Evolutionary conservation across 306 rosid species (phyloP).

Genomic region (Prunus mume): DNA sequence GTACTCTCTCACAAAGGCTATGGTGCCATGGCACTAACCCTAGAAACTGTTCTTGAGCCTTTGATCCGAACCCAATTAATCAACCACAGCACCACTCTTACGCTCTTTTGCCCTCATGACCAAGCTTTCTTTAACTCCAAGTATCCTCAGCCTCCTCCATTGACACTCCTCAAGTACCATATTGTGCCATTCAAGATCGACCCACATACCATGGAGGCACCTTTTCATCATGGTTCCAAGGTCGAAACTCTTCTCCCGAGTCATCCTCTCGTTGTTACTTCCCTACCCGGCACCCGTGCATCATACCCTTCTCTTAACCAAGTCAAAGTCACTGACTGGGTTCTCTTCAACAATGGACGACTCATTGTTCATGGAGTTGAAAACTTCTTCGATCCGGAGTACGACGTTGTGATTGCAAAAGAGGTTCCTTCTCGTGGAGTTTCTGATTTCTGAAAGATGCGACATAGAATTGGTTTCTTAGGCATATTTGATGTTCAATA

Average conservation of each 20-base stretch:
- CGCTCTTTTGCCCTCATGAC: not conserved
- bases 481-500: too few species aligned
- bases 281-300: not conserved
- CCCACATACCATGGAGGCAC: not conserved
- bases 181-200: not conserved
- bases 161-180: slow-evolving; percentile 3
- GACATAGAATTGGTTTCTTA: too few species aligned
- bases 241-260: not conserved
- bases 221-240: slow-evolving; percentile 6
- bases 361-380: slow-evolving; percentile 8
- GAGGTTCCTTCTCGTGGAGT: not conserved
- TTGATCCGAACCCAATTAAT: too few species aligned
- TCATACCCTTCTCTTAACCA: not conserved
- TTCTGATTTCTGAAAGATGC: too few species aligned
- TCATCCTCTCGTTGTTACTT: slow-evolving; percentile 7
- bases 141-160: slow-evolving; percentile 8
- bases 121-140: not conserved
- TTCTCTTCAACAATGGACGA: slow-evolving; percentile 2
- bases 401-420: not conserved
- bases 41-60: not conserved
- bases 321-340: not conserved
- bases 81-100: not conserved
- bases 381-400: slow-evolving; percentile 1
- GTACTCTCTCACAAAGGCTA: not conserved
- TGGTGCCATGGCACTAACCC: not conserved